Base-by-base conservation (phyloP, 2,329 filamentous ascomycete species). In the Talaromyces sp. region DNA sequence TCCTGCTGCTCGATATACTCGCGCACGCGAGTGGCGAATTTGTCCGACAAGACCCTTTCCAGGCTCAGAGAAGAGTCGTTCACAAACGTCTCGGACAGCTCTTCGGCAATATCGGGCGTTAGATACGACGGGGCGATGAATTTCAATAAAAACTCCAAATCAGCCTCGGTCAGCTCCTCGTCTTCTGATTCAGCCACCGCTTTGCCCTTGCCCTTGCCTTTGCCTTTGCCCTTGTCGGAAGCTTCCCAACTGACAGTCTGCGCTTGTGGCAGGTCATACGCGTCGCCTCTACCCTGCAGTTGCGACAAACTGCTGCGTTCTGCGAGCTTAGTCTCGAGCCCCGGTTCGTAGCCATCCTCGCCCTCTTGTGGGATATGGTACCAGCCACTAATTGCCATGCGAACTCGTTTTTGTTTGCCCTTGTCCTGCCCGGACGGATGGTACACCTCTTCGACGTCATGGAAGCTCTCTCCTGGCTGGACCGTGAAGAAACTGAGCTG, bases 341-440 rank as follows among this genome's bases (percentile, higher is more conserved):
- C 95, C 72, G 90, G 82, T 68, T 96, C 87, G 69, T 89, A 99
- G 51, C 95, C 95, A 30, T 96, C 92, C 75, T 99, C 95, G 61
- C 94, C 94, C 68, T 90, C 79, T 77, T 99, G 95, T 0, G 95
- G 95, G 65, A 99, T 98, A 76, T 99, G 95, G 76, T 96, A 99
- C 95, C 95, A 99, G 58, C 95, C 95, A 73, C 92, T 96, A 72
- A 99, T 96, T 57, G 95, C 95, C 94, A 99, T 98, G 67, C 95
- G 88, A 56, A 97, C 87, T 8, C 77, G 73, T 64, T 72, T 83
- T 75, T 83, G 86, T 72, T 83, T 83, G 75, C 83, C 86, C 72
- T 83, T 83, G 69, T 80, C 83, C 72, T 80, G 81, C 63, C 73
- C 82, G 65, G 79, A 81, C 70, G 86, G 83, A 73, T 90, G 87